Conservation (phyloP, 1,139 yeast genomes). For the Saccharomyces pastorianus region DNA sequence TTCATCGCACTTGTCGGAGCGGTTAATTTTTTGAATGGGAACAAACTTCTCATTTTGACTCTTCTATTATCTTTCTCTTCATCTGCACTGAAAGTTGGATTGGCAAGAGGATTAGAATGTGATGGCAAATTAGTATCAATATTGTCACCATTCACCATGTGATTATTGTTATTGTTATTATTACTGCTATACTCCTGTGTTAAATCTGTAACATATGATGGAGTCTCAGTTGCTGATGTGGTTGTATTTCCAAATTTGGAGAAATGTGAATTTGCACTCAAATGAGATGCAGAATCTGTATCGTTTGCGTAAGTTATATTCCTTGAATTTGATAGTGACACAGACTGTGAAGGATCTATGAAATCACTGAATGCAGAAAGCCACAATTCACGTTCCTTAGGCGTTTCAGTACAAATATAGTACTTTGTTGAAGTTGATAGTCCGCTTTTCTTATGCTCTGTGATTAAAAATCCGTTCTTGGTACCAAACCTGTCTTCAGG, state of each 20-base stretch:
- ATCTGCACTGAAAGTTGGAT: conserved; percentile 8
- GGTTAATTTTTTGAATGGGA: conserved; percentile 44
- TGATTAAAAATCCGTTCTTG: conserved; percentile 66
- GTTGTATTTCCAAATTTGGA: conserved; percentile 7
- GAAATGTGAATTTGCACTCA: conserved; percentile 6
- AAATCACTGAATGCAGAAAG: conserved; percentile 50
- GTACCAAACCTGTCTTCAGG: conserved; percentile 66
- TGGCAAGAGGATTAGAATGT: conserved; percentile 3
- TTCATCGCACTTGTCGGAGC: conserved; percentile 4
- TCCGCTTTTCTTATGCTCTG: conserved; percentile 55
- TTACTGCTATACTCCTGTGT: conserved; percentile 4
- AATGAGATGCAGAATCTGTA: conserved; percentile 3
- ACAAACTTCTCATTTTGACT: conserved; percentile 48
- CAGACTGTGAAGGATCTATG: conserved; percentile 15
- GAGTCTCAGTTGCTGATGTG: conserved; percentile 9
- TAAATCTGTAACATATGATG: conserved; percentile 17
- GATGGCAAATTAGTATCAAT: conserved; percentile 15
- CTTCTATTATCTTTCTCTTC: conserved; percentile 37
- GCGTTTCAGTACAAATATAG: conserved; percentile 76
- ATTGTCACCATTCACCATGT: conserved; percentile 5
- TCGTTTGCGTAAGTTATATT: neutral
- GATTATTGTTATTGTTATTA: conserved; percentile 1
- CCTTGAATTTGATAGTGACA: conserved; percentile 1
- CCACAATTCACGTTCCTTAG: conserved; percentile 76
- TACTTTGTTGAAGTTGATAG: conserved; percentile 52